A percentile compares a stretch with the other conserved stretches of the same genome.
phyloP scores from a whole-genome alignment of 2,329 filamentous ascomycete genomes.

The Zarea fungicola region DNA sequence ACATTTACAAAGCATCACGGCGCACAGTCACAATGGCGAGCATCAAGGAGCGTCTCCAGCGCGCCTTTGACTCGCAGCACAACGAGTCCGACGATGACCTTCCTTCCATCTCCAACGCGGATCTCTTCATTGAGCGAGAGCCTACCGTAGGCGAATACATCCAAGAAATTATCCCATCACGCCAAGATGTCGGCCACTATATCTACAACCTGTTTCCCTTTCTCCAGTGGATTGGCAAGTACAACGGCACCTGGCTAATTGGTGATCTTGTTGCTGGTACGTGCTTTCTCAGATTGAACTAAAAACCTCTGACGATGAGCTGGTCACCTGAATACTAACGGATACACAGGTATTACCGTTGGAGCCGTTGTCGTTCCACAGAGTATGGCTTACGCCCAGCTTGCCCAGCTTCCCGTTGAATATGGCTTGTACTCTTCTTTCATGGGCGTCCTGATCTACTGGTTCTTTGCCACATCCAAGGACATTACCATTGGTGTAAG shows the following conservation, averaged over 20 bases:
- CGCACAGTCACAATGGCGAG: background rate
- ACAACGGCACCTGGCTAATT: constrained; percentile 42
- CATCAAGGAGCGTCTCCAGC: constrained; percentile 22
- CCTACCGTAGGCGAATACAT: constrained; percentile 38
- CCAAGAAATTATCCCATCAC: constrained; percentile 31
- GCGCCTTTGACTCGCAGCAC: constrained; percentile 20
- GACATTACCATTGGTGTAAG: constrained; percentile 78
- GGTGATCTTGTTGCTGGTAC: constrained; percentile 42
- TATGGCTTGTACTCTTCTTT: constrained; percentile 70
- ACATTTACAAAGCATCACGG: background rate
- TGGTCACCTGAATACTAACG: constrained; percentile 15
- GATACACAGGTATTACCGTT: constrained; percentile 18
- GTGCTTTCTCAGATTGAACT: background rate
- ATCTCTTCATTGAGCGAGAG: constrained; percentile 35
- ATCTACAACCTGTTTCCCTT: constrained; percentile 43
- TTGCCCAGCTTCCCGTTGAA: constrained; percentile 43
- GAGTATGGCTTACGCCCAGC: constrained; percentile 47
- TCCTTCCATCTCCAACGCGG: constrained; percentile 32
- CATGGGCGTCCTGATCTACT: constrained; percentile 91
- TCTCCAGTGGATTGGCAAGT: constrained; percentile 44
- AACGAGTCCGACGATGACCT: constrained; percentile 27
- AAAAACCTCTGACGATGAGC: too few species aligned
- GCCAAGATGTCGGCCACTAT: constrained; percentile 28
- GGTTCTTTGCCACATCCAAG: constrained; percentile 97
- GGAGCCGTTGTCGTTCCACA: constrained; percentile 50